These are phyloP conservation scores for Hymenotorrendiella dingleyae DNA, from an alignment of 2,329 filamentous ascomycete genomes.

Conservation along the genomic window DNA sequence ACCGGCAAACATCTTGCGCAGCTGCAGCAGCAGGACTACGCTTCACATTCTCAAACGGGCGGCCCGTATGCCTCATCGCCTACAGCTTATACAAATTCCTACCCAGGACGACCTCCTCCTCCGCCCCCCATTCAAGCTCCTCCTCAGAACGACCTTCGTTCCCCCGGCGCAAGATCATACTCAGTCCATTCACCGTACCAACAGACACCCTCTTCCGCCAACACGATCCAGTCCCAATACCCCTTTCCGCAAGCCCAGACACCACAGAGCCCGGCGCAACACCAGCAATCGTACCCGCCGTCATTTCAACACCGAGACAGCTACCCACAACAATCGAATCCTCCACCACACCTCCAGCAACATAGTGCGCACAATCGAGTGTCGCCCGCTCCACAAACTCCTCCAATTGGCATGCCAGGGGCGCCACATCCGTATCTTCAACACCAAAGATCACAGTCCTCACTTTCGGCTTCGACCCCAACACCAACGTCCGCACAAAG, in stretches of 20 bases:
- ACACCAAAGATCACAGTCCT: slow-evolving; percentile 48
- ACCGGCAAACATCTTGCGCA: slow-evolving; percentile 14
- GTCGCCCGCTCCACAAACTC: slow-evolving; percentile 30
- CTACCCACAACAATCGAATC: slow-evolving; percentile 23
- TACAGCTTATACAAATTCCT: slow-evolving; percentile 27
- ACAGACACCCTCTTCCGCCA: slow-evolving; percentile 27
- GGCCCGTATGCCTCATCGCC: slow-evolving; percentile 29
- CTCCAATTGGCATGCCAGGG: slow-evolving; percentile 30
- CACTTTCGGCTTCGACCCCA: slow-evolving; percentile 55
- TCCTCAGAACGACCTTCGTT: slow-evolving; percentile 34
- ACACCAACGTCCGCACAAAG: slow-evolving; percentile 59
- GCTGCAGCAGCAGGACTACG: slow-evolving; percentile 30
- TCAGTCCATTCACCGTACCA: slow-evolving; percentile 31
- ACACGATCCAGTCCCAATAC: slow-evolving; percentile 26
- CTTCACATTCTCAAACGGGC: slow-evolving; percentile 19
- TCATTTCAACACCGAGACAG: slow-evolving; percentile 26
- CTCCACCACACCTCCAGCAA: slow-evolving; percentile 24
- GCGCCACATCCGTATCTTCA: slow-evolving; percentile 31
- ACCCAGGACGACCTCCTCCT: slow-evolving; percentile 28
- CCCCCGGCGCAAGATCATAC: slow-evolving; percentile 35
- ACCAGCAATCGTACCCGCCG: slow-evolving; percentile 27
- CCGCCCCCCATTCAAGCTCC: slow-evolving; percentile 39
- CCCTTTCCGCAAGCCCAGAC: slow-evolving; percentile 28
- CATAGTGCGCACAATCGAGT: slow-evolving; percentile 24
- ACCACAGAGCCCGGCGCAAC: slow-evolving; percentile 30